Evolutionary conservation across 306 rosid species (phyloP).

Genomic region (Macrotyloma uniflorum): DNA sequence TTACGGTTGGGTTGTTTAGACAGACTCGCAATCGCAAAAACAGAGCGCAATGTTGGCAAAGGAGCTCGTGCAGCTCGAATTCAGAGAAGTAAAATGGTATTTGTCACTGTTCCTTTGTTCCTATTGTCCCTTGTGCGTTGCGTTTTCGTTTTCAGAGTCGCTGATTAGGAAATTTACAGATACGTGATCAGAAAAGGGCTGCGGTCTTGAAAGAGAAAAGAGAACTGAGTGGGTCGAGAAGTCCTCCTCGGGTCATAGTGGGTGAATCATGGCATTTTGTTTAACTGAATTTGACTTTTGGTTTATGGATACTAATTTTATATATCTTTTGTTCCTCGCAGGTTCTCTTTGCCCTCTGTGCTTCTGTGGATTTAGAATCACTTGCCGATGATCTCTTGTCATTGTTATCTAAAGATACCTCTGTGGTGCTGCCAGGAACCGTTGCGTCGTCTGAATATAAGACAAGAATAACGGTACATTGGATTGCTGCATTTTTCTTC

Average conservation of each 20-base stretch:
- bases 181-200: constrained; percentile 71
- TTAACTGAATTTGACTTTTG: background rate
- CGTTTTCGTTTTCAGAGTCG: background rate
- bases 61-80: constrained; percentile 83
- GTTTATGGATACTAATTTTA: background rate
- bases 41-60: constrained; percentile 58
- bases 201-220: constrained; percentile 85
- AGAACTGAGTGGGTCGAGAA: constrained; percentile 69
- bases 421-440: constrained; percentile 50
- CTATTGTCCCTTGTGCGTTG: background rate
- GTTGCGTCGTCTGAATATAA: constrained; percentile 81
- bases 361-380: constrained; percentile 62
- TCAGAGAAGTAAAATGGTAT: constrained; percentile 85
- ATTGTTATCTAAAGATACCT: constrained; percentile 51
- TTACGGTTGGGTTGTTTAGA: constrained; percentile 48
- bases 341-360: constrained; percentile 87
- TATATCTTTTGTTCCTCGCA: constrained; percentile 37
- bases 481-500: constrained; percentile 30
- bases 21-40: constrained; percentile 48
- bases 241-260: constrained; percentile 92
- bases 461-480: constrained; percentile 70
- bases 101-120: background rate
- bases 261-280: constrained; percentile 35
- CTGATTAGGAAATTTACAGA: constrained; percentile 43
- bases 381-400: constrained; percentile 70